phyloP scores from a whole-genome alignment of 495 filamentous ascomycete species.

The Cudoniella acicularis region DNA sequence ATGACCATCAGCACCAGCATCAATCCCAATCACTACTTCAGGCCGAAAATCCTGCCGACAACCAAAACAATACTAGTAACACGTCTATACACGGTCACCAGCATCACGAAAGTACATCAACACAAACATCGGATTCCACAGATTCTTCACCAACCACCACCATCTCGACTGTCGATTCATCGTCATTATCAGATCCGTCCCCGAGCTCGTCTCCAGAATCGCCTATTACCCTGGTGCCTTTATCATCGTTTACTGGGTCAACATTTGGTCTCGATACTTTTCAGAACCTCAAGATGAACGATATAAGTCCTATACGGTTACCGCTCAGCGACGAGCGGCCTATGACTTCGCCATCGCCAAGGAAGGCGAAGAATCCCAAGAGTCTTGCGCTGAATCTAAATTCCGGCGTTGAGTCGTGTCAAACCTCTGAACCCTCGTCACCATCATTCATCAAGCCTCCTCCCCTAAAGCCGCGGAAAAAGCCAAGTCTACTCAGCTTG shows the following conservation, averaged over 20 bases:
- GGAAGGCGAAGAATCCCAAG: constrained; percentile 85
- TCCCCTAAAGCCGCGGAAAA: constrained; percentile 58
- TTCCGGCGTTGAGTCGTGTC: constrained; percentile 10
- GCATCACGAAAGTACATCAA: constrained; percentile 69
- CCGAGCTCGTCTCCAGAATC: constrained; percentile 90
- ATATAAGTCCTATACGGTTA: constrained; percentile 11
- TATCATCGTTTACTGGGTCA: constrained; percentile 51
- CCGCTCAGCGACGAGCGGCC: constrained; percentile 38
- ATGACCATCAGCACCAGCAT: constrained; percentile 2
- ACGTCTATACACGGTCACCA: constrained; percentile 38
- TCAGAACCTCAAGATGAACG: constrained; percentile 31
- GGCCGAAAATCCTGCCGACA: constrained; percentile 4
- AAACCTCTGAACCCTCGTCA: constrained; percentile 72
- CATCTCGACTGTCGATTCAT: constrained; percentile 87
- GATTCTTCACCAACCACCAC: constrained; percentile 96
- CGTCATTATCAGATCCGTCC: constrained; percentile 82
- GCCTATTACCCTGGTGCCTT: constrained; percentile 59
- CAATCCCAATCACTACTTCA: background rate
- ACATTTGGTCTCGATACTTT: constrained; percentile 35
- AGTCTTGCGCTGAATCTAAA: constrained; percentile 86
- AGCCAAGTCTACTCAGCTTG: constrained; percentile 72
- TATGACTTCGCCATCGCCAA: constrained; percentile 66
- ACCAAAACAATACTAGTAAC: background rate
- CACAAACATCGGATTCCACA: constrained; percentile 75
- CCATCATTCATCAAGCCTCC: constrained; percentile 76